Evolutionary conservation across 2,329 filamentous ascomycete genomes (phyloP), one percentile per base, ranked within the genome.

Genomic region (Pezicula rhizophila): DNA sequence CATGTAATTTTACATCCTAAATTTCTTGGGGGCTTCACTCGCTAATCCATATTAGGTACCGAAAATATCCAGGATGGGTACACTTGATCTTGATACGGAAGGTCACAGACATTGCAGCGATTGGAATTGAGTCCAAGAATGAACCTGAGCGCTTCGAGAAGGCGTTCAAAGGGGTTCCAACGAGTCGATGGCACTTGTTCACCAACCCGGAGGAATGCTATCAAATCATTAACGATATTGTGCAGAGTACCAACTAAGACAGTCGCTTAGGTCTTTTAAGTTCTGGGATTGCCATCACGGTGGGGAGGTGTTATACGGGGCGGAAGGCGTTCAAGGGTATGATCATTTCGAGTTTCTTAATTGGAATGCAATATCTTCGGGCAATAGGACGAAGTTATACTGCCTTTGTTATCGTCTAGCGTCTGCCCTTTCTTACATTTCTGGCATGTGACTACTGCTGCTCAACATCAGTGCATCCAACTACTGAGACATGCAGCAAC

Each of bases 41-140:
- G 42, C 52, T 57, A 44, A 56, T 39, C 14, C n/a, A 18, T 4
- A n/a, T 50, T 26, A 80, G 78, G 10, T 84, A 79, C 58, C 76
- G 82, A 46, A 75, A 76, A 43, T 79, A 83, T 53, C 83, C 84
- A 0, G 80, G 77, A 6, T 96, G 90, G 89, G 80, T 96, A 52
- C 80, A 80, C 52, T 78, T 87, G 11, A 93, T 97, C 42, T 85
- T 88, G 55, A 95, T 96, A 60, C 80, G 91, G 47, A 92, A 88
- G 63, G 89, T 93, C 0, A 83, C 76, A 2, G 85, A 91, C 53
- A 79, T 93, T 20, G 81, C 84, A 0, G 78, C 77, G 2, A 60
- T 82, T 10, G 80, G 85, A 28, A 86, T 92, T 66, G 74, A 84
- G 31, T 79, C 85, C 59, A 87, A 87, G 68, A 89, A 89, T 59